Evolutionary conservation across 306 rosid genomes (phyloP), one percentile per base, ranked within the genome.

Genomic region (Rosa multiflora): DNA sequence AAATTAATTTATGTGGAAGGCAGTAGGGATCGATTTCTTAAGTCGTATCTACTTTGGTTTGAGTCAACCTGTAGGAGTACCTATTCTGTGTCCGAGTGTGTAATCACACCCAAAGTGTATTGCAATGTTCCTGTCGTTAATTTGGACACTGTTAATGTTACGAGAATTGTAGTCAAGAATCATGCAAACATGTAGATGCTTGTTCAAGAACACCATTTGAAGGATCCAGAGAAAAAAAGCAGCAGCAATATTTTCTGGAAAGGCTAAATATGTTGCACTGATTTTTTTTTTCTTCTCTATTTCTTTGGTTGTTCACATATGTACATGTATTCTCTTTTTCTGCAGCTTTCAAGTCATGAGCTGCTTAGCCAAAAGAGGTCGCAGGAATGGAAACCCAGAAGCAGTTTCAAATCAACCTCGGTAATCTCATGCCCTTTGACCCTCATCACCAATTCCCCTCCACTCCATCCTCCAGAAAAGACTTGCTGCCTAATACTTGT

Each of bases 351-450:
- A 26, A 29, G 23, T 12, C 43, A 63, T 43, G 39, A 69, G 53
- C 69, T 37, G 51, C 26, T 20, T 37, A 71, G 21, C 26, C 11
- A 56, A 52, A 32, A 62, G 32, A 66, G 42, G 51, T 21, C 26
- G 1, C 47, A 15, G 71, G 47, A 39, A 66, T 17, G 44, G 91
- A 88, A 80, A 82, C 62, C 47, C 80, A 79, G 66, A 15, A 8
- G 12, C 73, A 78, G 21, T 73, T 82, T 26, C 89, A 87, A 73
- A 70, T 94, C 17, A 91, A 91, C 88, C 91, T 92, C 3, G 90
- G 97, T 12, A 82, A 89, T 70, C 93, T 94, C 59, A 73, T 79
- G 88, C 92, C 89, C 12, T 89, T 82, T 71, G 81, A 92, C 47
- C 81, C 93, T 77, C 83, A 87, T 70, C 85, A 86, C 75, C 43